Conservation (phyloP, 495 filamentous ascomycete genomes). For the Echria macrotheca region DNA sequence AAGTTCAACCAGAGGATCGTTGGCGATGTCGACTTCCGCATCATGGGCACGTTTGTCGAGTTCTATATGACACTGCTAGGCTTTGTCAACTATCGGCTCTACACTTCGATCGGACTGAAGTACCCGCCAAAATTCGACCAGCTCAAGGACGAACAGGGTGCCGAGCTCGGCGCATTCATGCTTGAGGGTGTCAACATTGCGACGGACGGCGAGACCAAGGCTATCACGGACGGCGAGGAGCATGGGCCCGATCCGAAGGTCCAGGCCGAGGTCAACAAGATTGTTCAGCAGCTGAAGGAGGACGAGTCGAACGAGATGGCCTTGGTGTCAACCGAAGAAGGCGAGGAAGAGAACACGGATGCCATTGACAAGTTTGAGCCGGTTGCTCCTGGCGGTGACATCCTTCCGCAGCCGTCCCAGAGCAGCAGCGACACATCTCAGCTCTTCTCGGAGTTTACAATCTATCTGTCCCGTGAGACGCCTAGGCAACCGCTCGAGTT, state of each 20-base stretch:
- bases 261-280: slow-evolving; percentile 51
- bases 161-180: slow-evolving; percentile 85
- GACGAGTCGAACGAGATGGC: slow-evolving; percentile 40
- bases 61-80: slow-evolving; percentile 95
- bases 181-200: slow-evolving; percentile 66
- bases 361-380: slow-evolving; percentile 87
- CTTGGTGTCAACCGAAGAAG: slow-evolving; percentile 45
- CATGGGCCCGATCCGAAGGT: slow-evolving; percentile 45
- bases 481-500: slow-evolving; percentile 89
- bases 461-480: slow-evolving; percentile 91
- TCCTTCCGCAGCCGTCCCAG: slow-evolving; percentile 74
- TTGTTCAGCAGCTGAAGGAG: slow-evolving; percentile 47
- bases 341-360: slow-evolving; percentile 49
- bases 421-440: slow-evolving; percentile 50
- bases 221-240: slow-evolving; percentile 47
- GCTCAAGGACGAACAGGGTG: slow-evolving; percentile 78
- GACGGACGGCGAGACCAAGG: slow-evolving; percentile 44
- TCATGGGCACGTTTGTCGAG: slow-evolving; percentile 98
- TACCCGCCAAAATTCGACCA: slow-evolving; percentile 94
- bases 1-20: slow-evolving; percentile 91
- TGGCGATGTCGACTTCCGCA: slow-evolving; percentile 91
- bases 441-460: slow-evolving; percentile 80
- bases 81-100: slow-evolving; percentile 92
- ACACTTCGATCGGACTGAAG: slow-evolving; percentile 81
- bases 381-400: slow-evolving; percentile 70